These are phyloP conservation scores for Calocybe cyanea DNA, from an alignment of 768 basidiomycete species.

Conservation along the genomic window DNA sequence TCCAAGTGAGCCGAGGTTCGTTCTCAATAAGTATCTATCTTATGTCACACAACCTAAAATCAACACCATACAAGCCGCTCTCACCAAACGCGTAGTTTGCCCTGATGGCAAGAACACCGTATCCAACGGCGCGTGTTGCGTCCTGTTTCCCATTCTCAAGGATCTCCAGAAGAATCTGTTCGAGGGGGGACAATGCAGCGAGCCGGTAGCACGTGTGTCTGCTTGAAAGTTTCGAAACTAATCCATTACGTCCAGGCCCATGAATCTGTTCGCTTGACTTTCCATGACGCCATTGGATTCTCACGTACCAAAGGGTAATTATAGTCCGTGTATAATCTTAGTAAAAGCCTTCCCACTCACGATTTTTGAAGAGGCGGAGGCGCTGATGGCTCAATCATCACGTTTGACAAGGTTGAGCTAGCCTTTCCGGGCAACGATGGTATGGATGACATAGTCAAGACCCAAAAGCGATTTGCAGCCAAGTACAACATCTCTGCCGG, in stretches of 20 bases:
- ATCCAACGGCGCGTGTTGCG: conserved; percentile 32
- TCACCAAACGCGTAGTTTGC: conserved; percentile 20
- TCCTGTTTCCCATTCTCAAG: conserved; percentile 34
- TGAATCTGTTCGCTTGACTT: conserved; percentile 26
- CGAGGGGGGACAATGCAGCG: conserved; percentile 31
- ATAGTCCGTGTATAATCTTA: neutral
- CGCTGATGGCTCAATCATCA: conserved; percentile 48
- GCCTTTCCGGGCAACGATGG: conserved; percentile 38
- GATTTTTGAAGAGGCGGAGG: conserved; percentile 35
- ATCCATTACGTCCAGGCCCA: neutral
- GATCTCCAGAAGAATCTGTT: conserved; percentile 36
- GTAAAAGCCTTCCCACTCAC: neutral
- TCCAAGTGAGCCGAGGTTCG: conserved; percentile 4
- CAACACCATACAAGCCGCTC: conserved; percentile 4
- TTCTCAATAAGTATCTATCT: too few species aligned
- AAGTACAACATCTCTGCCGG: conserved; percentile 35
- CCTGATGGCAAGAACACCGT: conserved; percentile 24
- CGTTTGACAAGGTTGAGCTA: conserved; percentile 39
- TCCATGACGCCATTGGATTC: conserved; percentile 45
- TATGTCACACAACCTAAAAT: neutral
- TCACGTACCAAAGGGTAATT: conserved; percentile 29
- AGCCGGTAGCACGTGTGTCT: conserved; percentile 18
- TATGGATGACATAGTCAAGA: conserved; percentile 37
- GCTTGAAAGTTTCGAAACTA: neutral
- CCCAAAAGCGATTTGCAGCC: conserved; percentile 28